Base-by-base conservation (phyloP, 441 rosid genomes). In the Populus tomentosa region DNA sequence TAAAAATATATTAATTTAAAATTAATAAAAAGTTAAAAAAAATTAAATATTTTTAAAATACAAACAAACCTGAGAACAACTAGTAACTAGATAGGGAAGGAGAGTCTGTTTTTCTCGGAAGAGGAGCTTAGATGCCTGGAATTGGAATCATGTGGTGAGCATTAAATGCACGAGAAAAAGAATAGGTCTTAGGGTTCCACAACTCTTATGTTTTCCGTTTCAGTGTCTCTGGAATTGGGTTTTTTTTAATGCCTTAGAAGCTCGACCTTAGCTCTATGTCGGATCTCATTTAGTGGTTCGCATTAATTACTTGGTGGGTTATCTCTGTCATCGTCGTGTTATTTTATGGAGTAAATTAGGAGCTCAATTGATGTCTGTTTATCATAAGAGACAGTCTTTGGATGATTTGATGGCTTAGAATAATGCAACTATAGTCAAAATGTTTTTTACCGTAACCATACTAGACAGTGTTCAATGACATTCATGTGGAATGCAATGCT, bases 121-220 rank as follows among this genome's bases (percentile, higher is more conserved):
- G 67, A 80, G 76, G 82, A 83, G 88, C 81, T 85, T 84, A 86
- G 78, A 84, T n/a, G n/a, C n/a, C 30, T 28, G 30, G 84, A 87
- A 84, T 84, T 89, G 89, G 91, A 86, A 85, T 87, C 89, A 85
- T 85, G 89, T 90, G 91, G 79, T 79, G 62, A 70, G 50, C 96
- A 89, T 87, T n/a, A n/a, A n/a, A n/a, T 87, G 91, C 84, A 77
- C 74, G 79, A 70, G 82, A 76, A 8, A 46, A 76, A 82, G 80
- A 79, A 74, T 74, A 65, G 82, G 82, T 80, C 80, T 84, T 86
- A 79, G 89, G 82, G 82, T 71, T 84, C 75, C 74, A 71, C 73
- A 74, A 28, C 69, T 73, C 70, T 62, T 42, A 62, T 71, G 61
- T 74, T 74, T 78, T 75, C 13, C 61, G 76, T 81, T 78, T 70